Percentiles rank a stretch among this genome's conserved stretches.
phyloP scores from a whole-genome alignment of 257 asterid genomes.

The Echium plantagineum region DNA sequence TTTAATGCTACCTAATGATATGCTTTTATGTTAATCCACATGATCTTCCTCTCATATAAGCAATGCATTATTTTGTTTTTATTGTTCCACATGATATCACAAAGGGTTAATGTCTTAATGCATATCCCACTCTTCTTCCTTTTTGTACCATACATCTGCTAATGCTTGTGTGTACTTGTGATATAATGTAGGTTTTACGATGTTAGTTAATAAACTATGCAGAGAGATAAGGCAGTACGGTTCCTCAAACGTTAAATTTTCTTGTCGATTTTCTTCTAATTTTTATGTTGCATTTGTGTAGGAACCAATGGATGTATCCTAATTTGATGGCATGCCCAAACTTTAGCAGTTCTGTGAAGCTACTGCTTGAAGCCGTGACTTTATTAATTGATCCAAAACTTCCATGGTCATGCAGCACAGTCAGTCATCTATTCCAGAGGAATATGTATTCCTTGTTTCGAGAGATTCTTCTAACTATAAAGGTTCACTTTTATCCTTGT shows the following conservation, averaged over 20 bases:
- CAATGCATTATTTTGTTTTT: background rate
- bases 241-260: background rate
- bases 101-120: too few species aligned
- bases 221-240: background rate
- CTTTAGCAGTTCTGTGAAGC: slow-evolving; percentile 36
- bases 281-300: slow-evolving; percentile 17
- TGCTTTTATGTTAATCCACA: background rate
- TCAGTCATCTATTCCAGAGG: slow-evolving; percentile 49
- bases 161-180: background rate
- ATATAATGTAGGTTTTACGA: background rate
- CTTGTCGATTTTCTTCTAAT: slow-evolving; percentile 1
- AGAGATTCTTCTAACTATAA: slow-evolving; percentile 52
- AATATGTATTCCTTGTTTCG: slow-evolving; percentile 61
- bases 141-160: background rate
- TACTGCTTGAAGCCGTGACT: slow-evolving; percentile 53
- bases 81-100: background rate
- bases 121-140: background rate
- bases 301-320: slow-evolving; percentile 55
- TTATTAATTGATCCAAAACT: slow-evolving; percentile 50
- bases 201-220: background rate
- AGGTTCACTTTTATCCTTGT: slow-evolving; percentile 30
- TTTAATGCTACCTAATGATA: slow-evolving; percentile 7
- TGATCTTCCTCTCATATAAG: slow-evolving; percentile 1
- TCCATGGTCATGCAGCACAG: slow-evolving; percentile 84
- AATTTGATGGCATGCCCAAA: slow-evolving; percentile 37